phyloP scores from a whole-genome alignment of 495 filamentous ascomycete species.

The Cercophora newfieldiana region DNA sequence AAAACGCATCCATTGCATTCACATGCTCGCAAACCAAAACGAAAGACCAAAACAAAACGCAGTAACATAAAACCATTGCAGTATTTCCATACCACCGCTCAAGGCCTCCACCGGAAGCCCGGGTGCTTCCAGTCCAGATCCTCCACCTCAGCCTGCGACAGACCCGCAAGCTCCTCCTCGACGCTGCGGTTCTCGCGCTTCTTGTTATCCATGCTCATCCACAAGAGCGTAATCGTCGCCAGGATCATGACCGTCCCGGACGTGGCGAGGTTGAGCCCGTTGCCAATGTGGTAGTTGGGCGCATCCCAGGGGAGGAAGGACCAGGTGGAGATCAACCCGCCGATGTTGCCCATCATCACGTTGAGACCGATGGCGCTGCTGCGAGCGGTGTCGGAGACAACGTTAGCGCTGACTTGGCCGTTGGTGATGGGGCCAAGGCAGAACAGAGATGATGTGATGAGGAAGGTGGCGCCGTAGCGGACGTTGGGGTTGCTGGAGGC shows the following conservation, averaged over 20 bases:
- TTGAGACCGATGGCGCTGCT: slow-evolving; percentile 59
- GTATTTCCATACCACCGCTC: slow-evolving; percentile 8
- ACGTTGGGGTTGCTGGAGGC: slow-evolving; percentile 51
- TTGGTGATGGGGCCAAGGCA: slow-evolving; percentile 65
- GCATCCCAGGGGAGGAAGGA: slow-evolving; percentile 63
- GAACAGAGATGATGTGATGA: slow-evolving; percentile 68
- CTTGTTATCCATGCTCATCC: slow-evolving; percentile 66
- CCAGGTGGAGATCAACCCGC: slow-evolving; percentile 72
- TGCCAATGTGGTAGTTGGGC: slow-evolving; percentile 71
- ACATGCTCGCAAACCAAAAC: not conserved
- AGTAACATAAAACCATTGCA: no score
- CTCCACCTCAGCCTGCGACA: slow-evolving; percentile 58
- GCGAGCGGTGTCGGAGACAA: slow-evolving; percentile 68
- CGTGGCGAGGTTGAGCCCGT: slow-evolving; percentile 71
- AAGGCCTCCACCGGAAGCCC: slow-evolving; percentile 64
- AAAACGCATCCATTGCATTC: not conserved
- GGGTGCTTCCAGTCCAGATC: slow-evolving; percentile 75
- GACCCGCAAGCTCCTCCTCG: slow-evolving; percentile 55
- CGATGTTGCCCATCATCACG: slow-evolving; percentile 73
- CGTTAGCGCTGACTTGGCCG: slow-evolving; percentile 67
- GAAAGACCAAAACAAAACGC: slow-evolving; percentile 1
- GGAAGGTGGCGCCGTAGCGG: slow-evolving; percentile 71
- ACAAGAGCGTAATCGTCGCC: slow-evolving; percentile 48
- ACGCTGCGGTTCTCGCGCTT: slow-evolving; percentile 54
- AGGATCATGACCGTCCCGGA: slow-evolving; percentile 53